phyloP scores from a whole-genome alignment of 139 green algal genomes.

The Chlorella sp. region DNA sequence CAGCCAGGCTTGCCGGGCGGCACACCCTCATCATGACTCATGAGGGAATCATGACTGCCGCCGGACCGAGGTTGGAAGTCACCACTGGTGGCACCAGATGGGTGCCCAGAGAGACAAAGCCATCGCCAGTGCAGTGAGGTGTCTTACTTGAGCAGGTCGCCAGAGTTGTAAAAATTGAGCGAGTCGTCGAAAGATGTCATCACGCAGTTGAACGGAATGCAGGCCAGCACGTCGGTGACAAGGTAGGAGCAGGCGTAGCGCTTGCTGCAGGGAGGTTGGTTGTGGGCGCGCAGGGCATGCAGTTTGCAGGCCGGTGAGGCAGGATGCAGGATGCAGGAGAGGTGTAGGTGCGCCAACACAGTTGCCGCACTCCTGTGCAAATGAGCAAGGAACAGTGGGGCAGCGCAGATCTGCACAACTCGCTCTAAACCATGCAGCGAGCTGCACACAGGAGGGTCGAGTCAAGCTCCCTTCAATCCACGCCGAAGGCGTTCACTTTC shows the following conservation, averaged over 20 bases:
- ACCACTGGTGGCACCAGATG: no score
- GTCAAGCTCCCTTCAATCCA: not conserved
- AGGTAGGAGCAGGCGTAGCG: conserved; percentile 19
- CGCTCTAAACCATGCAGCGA: no score
- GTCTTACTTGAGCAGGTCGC: not conserved
- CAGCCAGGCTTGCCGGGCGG: no score
- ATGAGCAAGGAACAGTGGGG: not conserved
- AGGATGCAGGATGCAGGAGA: not conserved
- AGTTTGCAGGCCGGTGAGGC: not conserved
- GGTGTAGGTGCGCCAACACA: not conserved
- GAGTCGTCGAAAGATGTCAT: not conserved
- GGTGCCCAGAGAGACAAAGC: no score
- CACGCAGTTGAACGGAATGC: conserved; percentile 13
- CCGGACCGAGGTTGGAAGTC: no score
- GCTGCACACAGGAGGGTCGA: no score
- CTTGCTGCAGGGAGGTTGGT: conserved; percentile 5
- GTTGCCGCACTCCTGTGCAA: not conserved
- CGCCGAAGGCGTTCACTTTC: not conserved
- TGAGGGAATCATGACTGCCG: no score
- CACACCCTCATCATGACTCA: no score
- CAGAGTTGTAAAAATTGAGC: not conserved
- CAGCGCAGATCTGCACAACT: no score
- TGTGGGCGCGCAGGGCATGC: no score
- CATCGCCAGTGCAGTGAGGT: not conserved
- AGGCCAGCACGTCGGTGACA: conserved; percentile 17